Evolutionary conservation across 306 rosid genomes (phyloP), one percentile per base, ranked within the genome.

Genomic region (Prunus mume): DNA sequence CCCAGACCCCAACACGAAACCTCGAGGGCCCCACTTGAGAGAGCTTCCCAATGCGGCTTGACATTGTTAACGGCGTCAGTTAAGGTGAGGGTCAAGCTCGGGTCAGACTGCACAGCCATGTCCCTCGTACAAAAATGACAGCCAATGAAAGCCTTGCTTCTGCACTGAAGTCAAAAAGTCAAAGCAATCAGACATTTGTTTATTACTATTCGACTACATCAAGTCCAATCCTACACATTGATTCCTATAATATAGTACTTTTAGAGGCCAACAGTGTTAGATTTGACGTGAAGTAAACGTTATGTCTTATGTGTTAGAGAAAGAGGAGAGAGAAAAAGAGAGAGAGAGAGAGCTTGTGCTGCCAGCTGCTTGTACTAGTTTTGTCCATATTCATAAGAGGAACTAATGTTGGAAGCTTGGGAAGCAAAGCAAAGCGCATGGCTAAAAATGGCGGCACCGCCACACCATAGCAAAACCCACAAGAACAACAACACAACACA

Each of bases 401-500:
- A 77, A 72, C 76, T 61, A 77, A 77, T 77, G 82, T 82, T 82
- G 81, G 79, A 67, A 25, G 78, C 85, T 72, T 54, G 76, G 85
- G 85, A 50, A 58, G 82, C 76, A 82, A 77, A 57, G 55, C 22
- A n/a, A 65, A 52, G 57, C 78, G 41, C 70, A 73, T 79, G 83
- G 83, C 74, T 66, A 65, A 47, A 79, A 79, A 66, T 54, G 83
- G 78, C 83, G 79, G 83, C 78, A 76, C 81, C 46, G 71, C 81
- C 70, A 51, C 69, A 25, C 77, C 6, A 14, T 64, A 68, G 25
- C 71, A 63, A 69, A 81, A 67, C 84, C 66, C 75, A 32, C 15
- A 7, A 30, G 46, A n/a, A 12, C 45, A 63, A 49, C 45, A 15
- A 14, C 74, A 58, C 15, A 46, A 30, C 34, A 18, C 4, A 9